Percentiles rank a stretch among this genome's conserved stretches.
phyloP scores from a whole-genome alignment of 2,329 filamentous ascomycete genomes.

The Hansfordia pulvinata region DNA sequence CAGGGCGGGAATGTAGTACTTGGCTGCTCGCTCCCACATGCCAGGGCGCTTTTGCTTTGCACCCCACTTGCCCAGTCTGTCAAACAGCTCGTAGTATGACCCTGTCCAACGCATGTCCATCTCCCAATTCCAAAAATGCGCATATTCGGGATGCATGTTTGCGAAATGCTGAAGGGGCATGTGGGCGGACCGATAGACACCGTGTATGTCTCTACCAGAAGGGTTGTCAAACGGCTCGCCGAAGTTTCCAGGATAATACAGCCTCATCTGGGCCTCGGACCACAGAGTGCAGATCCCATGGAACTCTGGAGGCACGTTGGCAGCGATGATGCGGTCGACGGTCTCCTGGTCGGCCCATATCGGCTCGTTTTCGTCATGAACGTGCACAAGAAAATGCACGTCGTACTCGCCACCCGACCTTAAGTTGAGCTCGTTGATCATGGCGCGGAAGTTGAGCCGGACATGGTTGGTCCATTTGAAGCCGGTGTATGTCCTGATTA shows the following conservation, averaged over 20 bases:
- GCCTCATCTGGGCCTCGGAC: conserved; percentile 53
- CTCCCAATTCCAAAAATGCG: conserved; percentile 34
- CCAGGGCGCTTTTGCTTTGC: conserved; percentile 43
- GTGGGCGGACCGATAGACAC: conserved; percentile 34
- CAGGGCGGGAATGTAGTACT: conserved; percentile 44
- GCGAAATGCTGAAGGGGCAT: conserved; percentile 31
- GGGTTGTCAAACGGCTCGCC: conserved; percentile 28
- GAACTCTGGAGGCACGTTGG: conserved; percentile 49
- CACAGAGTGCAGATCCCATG: conserved; percentile 53
- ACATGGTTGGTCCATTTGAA: conserved; percentile 52
- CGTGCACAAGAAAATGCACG: conserved; percentile 34
- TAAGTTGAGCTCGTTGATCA: conserved; percentile 51
- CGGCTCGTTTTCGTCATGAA: conserved; percentile 28
- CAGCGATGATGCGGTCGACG: conserved; percentile 37
- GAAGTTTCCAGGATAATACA: conserved; percentile 46
- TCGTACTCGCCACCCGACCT: conserved; percentile 53
- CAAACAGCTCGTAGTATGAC: conserved; percentile 40
- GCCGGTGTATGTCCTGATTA: conserved; percentile 54
- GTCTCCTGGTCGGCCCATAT: conserved; percentile 15
- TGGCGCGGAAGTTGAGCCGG: conserved; percentile 48
- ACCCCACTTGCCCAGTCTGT: conserved; percentile 38
- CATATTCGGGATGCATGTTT: conserved; percentile 28
- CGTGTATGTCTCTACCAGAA: conserved; percentile 29
- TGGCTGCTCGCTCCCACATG: conserved; percentile 46
- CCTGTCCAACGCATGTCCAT: conserved; percentile 30